Evolutionary conservation across 1,139 yeast genomes (phyloP), one percentile per base, ranked within the genome.

Genomic region (Geotrichum klebahnii): DNA sequence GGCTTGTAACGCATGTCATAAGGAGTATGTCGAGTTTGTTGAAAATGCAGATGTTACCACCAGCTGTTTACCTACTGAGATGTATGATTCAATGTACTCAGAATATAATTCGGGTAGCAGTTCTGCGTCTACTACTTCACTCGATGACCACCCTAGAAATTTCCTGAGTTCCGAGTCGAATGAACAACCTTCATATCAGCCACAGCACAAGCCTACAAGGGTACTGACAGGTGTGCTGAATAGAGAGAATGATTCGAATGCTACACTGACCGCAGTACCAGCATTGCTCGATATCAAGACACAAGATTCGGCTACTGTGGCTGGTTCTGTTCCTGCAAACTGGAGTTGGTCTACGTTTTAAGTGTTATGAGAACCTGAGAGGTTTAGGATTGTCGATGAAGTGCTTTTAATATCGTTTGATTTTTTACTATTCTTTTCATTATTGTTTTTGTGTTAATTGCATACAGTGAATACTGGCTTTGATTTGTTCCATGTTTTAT

Each of bases 1-100:
- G 64, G 94, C 90, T 2, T 90, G 97, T 65, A 83, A 80, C 59
- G 63, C 67, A 31, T 90, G 97, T 67, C 80, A 83, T 51, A 73
- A 71, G 45, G 88, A 83, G 55, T 88, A 86, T 62, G 81, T 62
- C 75, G 57, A 48, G 29, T 52, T 37, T 33, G 35, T 45, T 5
- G 48, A 45, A 5, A 34, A 20, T 10, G 28, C 44, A 12, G 49
- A 37, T 24, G 44, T 28, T 16, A 38, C n/a, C 28, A 31, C 33
- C 36, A 34, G 8, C 36, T 24, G 23, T 12, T n/a, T 22, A n/a
- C n/a, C n/a, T 14, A 14, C 32, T 23, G 16, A 19, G n/a, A n/a
- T n/a, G n/a, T n/a, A 19, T 20, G 43, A 19, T 14, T 28, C 20
- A 22, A 22, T 12, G 31, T 37, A 26, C 10, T 33, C 12, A 8